Evolutionary conservation across 2,329 filamentous ascomycete species (phyloP), one percentile per base, ranked within the genome.

Genomic region (Colletotrichum gigasporum): DNA sequence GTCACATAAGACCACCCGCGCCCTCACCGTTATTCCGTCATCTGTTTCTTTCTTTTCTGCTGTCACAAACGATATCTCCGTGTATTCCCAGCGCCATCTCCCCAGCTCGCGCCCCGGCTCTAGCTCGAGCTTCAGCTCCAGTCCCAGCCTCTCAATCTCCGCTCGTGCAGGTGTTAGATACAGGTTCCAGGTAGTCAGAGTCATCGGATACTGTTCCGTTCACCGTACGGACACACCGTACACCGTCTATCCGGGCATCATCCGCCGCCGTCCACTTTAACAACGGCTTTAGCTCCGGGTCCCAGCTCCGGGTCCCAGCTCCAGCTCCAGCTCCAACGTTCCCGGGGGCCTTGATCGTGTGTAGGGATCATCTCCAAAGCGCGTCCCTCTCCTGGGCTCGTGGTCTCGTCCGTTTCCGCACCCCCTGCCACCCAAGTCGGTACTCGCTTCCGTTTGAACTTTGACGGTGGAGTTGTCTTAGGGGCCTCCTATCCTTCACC

Each of bases 401-500:
- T 14, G 20, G n/a, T 30, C 20, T 28, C 24, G 26, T 44, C 37
- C 53, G 41, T 39, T 37, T 56, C 53, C 41, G 54, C 24, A 20
- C 32, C 30, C 55, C 56, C 35, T 64, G 61, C 54, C 61, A 44
- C 48, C 47, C 56, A 64, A 64, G 61, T 48, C 56, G 48, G 56
- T 61, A 61, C 22, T 54, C 61, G 48, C 48, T 50, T 54, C 61
- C 56, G 56, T 48, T 61, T 50, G 56, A 60, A 47, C 24, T 37
- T 32, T 18, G 55, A 37, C 45, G 45, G 60, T 63, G 60, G 60
- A 47, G 61, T 54, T 44, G 41, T 64, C 53, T 61, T 50, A 64
- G 57, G 56, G 61, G 28, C 60, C 53, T 53, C 48, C 48, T 61
- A 41, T 64, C 56, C 60, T 30, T 64, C 61, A 64, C 61, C 61